Percentiles rank a stretch among this genome's conserved stretches.
phyloP scores from a whole-genome alignment of 176 grass and related monocot genomes.

The Juncus effusus region DNA sequence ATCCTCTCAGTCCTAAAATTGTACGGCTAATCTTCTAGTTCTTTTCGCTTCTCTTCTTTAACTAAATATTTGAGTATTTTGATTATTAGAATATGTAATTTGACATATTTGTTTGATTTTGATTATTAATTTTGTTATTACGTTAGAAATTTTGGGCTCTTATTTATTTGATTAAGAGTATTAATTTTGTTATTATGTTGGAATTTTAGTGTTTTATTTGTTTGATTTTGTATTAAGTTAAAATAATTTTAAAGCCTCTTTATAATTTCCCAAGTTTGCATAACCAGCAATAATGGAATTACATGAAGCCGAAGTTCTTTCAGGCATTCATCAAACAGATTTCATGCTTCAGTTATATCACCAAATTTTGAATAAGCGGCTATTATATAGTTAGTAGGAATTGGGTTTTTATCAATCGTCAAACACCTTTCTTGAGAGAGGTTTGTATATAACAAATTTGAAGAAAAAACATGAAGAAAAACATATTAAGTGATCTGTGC shows the following conservation, averaged over 20 bases:
- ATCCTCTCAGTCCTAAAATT: too few species aligned
- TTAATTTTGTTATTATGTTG: too few species aligned
- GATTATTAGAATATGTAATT: too few species aligned
- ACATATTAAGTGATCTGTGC: slow-evolving; percentile 53
- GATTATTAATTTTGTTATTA: too few species aligned
- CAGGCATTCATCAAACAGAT: slow-evolving; percentile 59
- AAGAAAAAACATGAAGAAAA: slow-evolving; percentile 43
- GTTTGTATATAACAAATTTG: slow-evolving; percentile 49
- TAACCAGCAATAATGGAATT: slow-evolving; percentile 86
- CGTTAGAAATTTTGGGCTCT: too few species aligned
- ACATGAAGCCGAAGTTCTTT: slow-evolving; percentile 66
- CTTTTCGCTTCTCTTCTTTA: too few species aligned
- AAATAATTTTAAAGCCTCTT: slow-evolving; percentile 59
- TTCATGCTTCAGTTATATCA: slow-evolving; percentile 41
- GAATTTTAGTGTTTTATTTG: too few species aligned
- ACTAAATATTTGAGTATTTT: too few species aligned
- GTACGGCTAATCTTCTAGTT: too few species aligned
- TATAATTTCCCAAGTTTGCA: slow-evolving; percentile 42
- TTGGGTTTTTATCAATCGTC: slow-evolving; percentile 44
- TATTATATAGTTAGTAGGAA: slow-evolving; percentile 81
- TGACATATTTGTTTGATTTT: too few species aligned
- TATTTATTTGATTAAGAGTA: too few species aligned
- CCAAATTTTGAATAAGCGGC: slow-evolving; percentile 65
- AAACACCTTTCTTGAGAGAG: slow-evolving; percentile 48
- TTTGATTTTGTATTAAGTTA: slow-evolving; percentile 50